Evolutionary conservation across 108 stramenopile genomes (phyloP), one percentile per base, ranked within the genome.

Genomic region (Cyclotella sp.): DNA sequence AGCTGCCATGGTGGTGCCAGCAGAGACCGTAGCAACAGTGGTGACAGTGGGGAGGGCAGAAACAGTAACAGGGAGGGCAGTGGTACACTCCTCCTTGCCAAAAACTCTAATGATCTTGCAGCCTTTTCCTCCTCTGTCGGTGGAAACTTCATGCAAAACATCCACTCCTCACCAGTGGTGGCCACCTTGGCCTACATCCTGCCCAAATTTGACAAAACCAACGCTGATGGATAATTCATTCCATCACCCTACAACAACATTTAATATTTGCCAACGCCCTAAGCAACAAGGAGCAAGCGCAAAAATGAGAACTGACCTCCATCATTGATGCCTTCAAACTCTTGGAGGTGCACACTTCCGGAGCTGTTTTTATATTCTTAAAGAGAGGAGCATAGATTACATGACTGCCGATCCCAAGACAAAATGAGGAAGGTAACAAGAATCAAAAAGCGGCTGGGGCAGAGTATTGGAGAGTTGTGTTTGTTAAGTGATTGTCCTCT

Each of bases 381-480:
- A 83, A 72, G 75, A 73, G 40, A 81, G 84, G 0, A 46, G 55
- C 30, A 73, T 83, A 8, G 73, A 86, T 1, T 87, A 87, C 66
- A 70, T 42, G 3, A 41, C 54, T n/a, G 74, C 85, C 9, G 64
- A 81, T 61, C 79, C 60, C n/a, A 66, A 7, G 4, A 84, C 77
- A 45, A 68, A 64, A 18, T 59, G 57, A 68, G 24, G 28, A 63
- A 54, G 49, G 19, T 45, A 30, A 46, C 68, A 0, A 85, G 87
- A 9, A 66, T 52, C n/a, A 71, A 70, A 46, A 60, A 52, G 0
- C 45, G 71, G 13, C 78, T 70, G 3, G 80, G 80, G 7, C 76
- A 84, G 77, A 82, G 77, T 45, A 90, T 93, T 75, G 92, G 92
- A n/a, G 92, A 93, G 68, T 81, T 93, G 15, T 86, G 87, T 34